Percentiles rank a stretch among this genome's conserved stretches.
These are phyloP conservation scores for Boletus reticulatus DNA, from an alignment of 768 basidiomycete genomes.

Conservation along the genomic window DNA sequence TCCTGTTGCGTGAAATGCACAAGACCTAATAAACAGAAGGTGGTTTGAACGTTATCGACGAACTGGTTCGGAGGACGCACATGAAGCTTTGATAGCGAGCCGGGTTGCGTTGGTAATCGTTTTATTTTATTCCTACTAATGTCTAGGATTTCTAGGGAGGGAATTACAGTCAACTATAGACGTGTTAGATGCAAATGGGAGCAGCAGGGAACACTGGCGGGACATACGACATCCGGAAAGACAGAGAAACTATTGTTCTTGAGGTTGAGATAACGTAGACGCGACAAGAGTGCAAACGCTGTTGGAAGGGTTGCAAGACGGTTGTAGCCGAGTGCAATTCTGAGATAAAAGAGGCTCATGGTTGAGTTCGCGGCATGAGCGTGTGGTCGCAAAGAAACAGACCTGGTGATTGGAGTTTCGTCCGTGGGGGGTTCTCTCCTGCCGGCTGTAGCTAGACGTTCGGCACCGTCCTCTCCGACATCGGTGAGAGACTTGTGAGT, in stretches of 20 bases:
- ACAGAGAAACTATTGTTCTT: conserved; percentile 78
- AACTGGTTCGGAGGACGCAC: conserved; percentile 38
- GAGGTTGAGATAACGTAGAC: conserved; percentile 82
- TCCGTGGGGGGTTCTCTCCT: conserved; percentile 44
- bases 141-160: conserved; percentile 90
- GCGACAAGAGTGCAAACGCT: conserved; percentile 68
- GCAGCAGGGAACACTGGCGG: conserved; percentile 1
- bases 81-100: conserved; percentile 71
- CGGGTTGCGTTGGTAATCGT: conserved; percentile 74
- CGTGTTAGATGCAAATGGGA: conserved; percentile 7
- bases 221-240: conserved; percentile 85
- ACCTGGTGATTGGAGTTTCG: conserved; percentile 63
- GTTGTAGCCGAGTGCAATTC: conserved; percentile 87
- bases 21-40: conserved; percentile 58
- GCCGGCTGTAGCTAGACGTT: conserved; percentile 68
- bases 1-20: conserved; percentile 81
- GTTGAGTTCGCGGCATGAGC: conserved; percentile 6
- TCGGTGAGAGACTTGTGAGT: conserved; percentile 76
- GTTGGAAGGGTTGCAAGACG: conserved; percentile 73
- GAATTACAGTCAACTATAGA: conserved; percentile 73
- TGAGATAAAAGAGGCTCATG: conserved; percentile 28
- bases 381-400: conserved; percentile 19
- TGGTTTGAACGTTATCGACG: not conserved
- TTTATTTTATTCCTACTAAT: conserved; percentile 90
- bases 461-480: conserved; percentile 70